phyloP scores from a whole-genome alignment of 805 yeast species.

The Pichia californica region DNA sequence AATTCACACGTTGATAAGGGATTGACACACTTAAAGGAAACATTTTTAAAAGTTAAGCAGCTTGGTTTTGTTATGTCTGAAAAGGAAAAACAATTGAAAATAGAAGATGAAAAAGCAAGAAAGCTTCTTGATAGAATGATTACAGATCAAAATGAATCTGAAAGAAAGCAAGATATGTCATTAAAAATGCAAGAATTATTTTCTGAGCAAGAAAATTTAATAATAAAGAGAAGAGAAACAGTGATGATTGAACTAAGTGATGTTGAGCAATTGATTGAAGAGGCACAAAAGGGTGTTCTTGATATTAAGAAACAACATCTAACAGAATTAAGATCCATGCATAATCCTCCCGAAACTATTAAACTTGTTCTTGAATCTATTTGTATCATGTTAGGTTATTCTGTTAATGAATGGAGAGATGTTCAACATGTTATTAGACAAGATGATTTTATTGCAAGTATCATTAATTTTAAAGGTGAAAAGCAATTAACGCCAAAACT shows the following conservation, averaged over 20 bases:
- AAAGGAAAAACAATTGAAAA: constrained; percentile 43
- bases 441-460: constrained; percentile 82
- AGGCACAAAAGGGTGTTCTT: constrained; percentile 85
- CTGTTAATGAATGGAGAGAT: constrained; percentile 66
- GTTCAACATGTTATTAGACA: constrained; percentile 73
- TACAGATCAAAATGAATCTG: constrained; percentile 85
- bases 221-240: constrained; percentile 42
- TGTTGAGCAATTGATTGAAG: constrained; percentile 80
- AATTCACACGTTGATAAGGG: constrained; percentile 74
- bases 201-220: constrained; percentile 56
- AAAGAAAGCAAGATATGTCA: constrained; percentile 81
- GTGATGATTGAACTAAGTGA: constrained; percentile 61
- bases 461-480: constrained; percentile 68
- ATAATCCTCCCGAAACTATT: constrained; percentile 84
- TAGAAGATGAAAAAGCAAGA: constrained; percentile 64
- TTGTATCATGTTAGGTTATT: constrained; percentile 71
- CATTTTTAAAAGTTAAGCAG: constrained; percentile 64
- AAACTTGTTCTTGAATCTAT: constrained; percentile 84
- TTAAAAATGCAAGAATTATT: constrained; percentile 66
- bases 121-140: constrained; percentile 70
- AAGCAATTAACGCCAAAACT: constrained; percentile 46
- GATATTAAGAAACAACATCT: constrained; percentile 88
- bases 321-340: constrained; percentile 83
- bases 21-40: constrained; percentile 65
- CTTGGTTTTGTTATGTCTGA: constrained; percentile 47